Base-by-base conservation (phyloP, 2,329 filamentous ascomycete genomes). In the Pezicula rhizophila region DNA sequence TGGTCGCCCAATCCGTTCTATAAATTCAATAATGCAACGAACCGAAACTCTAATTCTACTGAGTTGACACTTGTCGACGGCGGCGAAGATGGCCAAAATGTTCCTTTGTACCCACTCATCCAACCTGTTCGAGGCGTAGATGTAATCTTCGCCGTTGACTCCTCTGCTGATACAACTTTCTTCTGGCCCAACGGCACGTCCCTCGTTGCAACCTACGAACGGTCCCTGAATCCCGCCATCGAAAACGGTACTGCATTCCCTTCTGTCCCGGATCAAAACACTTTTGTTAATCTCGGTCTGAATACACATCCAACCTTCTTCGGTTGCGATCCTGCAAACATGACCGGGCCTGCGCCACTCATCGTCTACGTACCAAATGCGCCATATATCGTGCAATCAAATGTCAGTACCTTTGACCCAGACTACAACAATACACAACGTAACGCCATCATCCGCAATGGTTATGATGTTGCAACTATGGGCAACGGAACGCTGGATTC, bases 351-450 rank as follows among this genome's bases (percentile, higher is more conserved):
- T 1, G 69, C 78, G 0, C 89, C 90, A 0, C 68, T 96, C 1
- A 72, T 96, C 53, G 87, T 96, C 55, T 99, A 99, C 71, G 67
- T 97, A 41, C 89, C 93, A 50, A 95, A 93, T 64, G 76, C 84
- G 18, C 91, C 90, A 1, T 96, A 95, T 69, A 78, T 84, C 42
- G 79, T 78, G 63, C 69, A 76, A 55, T 87, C 84, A 66, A 97
- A 97, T 71, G 77, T 85, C 6, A 87, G 85, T 2, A 96, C 92
- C 43, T 92, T 87, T 65, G 74, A 82, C 52, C 72, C 82, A 34
- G 67, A 68, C 37, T 89, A 91, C 74, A 74, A 77, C 33, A 68
- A 80, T 58, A 67, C 64, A 1, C 68, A 89, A 69, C 87, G 92
- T 54, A 80, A 96, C 64, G 77, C 77, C 53, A 87, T 96, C 62